Base-by-base conservation (phyloP, 192 early-diverging fungal species). In the Backusella westeae region DNA sequence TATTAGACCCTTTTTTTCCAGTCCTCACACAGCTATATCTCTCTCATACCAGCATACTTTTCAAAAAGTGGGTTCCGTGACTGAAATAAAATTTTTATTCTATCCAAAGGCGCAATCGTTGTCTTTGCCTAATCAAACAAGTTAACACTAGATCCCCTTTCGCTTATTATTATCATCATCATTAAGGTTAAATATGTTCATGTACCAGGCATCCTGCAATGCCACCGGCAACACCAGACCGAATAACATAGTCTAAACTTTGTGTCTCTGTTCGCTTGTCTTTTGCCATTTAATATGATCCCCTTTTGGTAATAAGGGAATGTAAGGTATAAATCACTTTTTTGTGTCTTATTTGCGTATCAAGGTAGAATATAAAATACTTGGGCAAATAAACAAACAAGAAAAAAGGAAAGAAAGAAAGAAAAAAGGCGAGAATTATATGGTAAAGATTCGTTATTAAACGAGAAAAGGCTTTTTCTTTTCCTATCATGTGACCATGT, bases 1-100 rank as follows among this genome's bases (percentile, higher is more conserved):
- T 35, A 59, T 35, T n/a, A 38, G 39, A 1, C 35, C 17, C 14
- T 32, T 26, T n/a, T 26, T 49, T 14, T 44, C 14, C 10, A 2
- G 19, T 67, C 44, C 26, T 74, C 15, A 10, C 1, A 23, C 41
- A 10, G 4, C 21, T n/a, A 49, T 34, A 53, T 32, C 56, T 19
- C 41, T 63, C 42, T 71, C 49, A 29, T 32, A 91, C 88, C 90
- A 70, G 85, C 86, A 81, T 91, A 90, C 78, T 87, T 89, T 73
- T 89, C 85, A 82, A 88, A 95, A 35, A 86, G 74, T n/a, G 93
- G 90, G 73, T 92, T 91, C 78, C 88, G 90, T 19, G 94, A 83
- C 84, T 95, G 94, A 71, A 95, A 95, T 59, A 95, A 81, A n/a
- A 95, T 95, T 84, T 95, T 95, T 29, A 95, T 93, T 46, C 94